These are phyloP conservation scores for Irpex sp. DNA, from an alignment of 1,284 basidiomycete genomes.

Conservation along the genomic window DNA sequence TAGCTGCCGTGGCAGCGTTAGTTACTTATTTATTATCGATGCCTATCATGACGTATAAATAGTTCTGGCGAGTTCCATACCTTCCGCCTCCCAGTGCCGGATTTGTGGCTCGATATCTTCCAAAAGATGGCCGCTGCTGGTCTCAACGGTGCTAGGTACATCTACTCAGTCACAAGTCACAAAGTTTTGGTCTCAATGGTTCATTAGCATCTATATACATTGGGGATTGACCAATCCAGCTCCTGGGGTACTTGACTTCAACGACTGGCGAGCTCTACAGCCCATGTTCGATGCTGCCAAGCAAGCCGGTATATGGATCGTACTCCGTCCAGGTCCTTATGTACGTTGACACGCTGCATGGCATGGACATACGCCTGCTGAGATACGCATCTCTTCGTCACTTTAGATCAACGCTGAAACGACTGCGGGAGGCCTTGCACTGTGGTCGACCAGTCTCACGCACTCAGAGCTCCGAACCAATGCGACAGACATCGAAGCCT, in stretches of 20 bases:
- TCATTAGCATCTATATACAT: conserved; percentile 62
- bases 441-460: conserved; percentile 72
- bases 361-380: too few relatives aligned
- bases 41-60: too few relatives aligned
- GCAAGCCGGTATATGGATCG: conserved; percentile 42
- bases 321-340: conserved; percentile 38
- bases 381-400: conserved; percentile 10
- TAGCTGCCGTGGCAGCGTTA: too few relatives aligned
- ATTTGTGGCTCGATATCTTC: conserved; percentile 79
- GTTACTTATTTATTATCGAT: too few relatives aligned
- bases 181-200: neutral
- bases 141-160: conserved; percentile 58
- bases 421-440: conserved; percentile 75
- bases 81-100: conserved; percentile 76
- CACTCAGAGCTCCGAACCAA: conserved; percentile 67
- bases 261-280: conserved; percentile 66
- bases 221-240: conserved; percentile 77
- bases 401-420: conserved; percentile 79
- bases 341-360: neutral
- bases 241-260: conserved; percentile 70
- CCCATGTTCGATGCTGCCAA: conserved; percentile 50
- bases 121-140: conserved; percentile 81
- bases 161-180: neutral
- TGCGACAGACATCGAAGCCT: conserved; percentile 59
- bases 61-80: conserved; percentile 80